Evolutionary conservation across 2,329 filamentous ascomycete species (phyloP).

Genomic region (Graphilbum fragrans): DNA sequence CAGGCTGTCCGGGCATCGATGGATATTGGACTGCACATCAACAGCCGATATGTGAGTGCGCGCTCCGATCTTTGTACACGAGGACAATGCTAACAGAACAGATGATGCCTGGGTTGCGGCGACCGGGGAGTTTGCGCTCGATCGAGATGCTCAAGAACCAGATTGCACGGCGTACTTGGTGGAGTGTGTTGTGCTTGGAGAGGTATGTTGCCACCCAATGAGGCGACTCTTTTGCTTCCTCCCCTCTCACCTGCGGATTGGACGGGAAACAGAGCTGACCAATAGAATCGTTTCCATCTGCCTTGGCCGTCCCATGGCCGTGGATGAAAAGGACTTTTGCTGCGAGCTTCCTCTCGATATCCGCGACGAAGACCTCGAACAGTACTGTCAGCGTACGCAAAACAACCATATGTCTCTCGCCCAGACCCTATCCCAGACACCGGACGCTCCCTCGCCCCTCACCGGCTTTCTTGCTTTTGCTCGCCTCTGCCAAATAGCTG

Average conservation of each 20-base stretch:
- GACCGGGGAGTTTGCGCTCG: not conserved
- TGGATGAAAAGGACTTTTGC: constrained; percentile 16
- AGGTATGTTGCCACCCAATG: constrained; percentile 8
- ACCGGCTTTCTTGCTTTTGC: constrained; percentile 17
- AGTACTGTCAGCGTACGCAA: not conserved
- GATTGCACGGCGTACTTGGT: constrained; percentile 17
- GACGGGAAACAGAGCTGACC: not conserved
- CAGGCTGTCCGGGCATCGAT: constrained; percentile 16
- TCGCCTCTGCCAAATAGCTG: constrained; percentile 15
- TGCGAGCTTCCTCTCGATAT: constrained; percentile 16
- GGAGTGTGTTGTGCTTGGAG: constrained; percentile 17
- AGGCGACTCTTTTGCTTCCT: not conserved
- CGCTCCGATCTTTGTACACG: not conserved
- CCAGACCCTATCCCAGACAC: not conserved
- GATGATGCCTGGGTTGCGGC: not conserved
- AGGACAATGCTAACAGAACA: not conserved
- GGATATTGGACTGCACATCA: constrained; percentile 17
- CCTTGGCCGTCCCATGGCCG: constrained; percentile 15
- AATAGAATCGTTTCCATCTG: constrained; percentile 16
- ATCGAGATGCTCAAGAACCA: constrained; percentile 8
- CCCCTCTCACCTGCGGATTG: not conserved
- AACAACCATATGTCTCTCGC: no score
- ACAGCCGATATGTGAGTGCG: constrained; percentile 11
- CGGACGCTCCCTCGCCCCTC: constrained; percentile 3
- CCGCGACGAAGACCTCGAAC: constrained; percentile 15